Evolutionary conservation across 106 monocot genomes (phyloP), one percentile per base, ranked within the genome.

Genomic region (Dendrobium chrysotoxum): DNA sequence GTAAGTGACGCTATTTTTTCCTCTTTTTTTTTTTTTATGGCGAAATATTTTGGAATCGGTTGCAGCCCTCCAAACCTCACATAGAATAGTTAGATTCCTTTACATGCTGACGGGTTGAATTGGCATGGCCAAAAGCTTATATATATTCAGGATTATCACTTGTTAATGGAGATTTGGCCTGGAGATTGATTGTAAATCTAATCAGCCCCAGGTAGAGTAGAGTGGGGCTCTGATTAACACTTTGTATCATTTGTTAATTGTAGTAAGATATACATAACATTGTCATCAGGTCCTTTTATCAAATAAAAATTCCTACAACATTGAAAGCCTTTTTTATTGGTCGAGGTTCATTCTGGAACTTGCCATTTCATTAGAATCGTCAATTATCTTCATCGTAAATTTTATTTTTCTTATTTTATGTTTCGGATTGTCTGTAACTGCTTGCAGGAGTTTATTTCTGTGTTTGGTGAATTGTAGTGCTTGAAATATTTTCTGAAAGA

Each of bases 181-280:
- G 4, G 28, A n/a, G 15, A 2, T 70, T 70, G 28, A 35, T 65
- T 70, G 70, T 70, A 38, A 70, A 70, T 31, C 4, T 35, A 31
- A 70, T 70, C 11, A 23, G 28, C 17, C 70, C 35, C 15, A 70
- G 35, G 13, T 28, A 74, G n/a, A 16, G 30, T 74, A 74, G 74
- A 42, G n/a, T n/a, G 41, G 38, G 38, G 18, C 20, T 7, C 15
- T 35, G 31, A 21, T 13, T 30, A 67, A 67, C 28, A 67, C 8
- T 72, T 72, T 74, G 74, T 41, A 74, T 21, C 41, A 74, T 41
- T 74, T 21, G n/a, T 74, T 3, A 74, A 21, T 74, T 74, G 41
- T 41, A 41, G 41, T 26, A 67, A 28, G 31, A 40, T 74, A 74
- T 30, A 42, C 10, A 31, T 50, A 50, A 11, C 64, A 65, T 26